Evolutionary conservation across 345 rosid species (phyloP).

Genomic region (Linum lewisii): DNA sequence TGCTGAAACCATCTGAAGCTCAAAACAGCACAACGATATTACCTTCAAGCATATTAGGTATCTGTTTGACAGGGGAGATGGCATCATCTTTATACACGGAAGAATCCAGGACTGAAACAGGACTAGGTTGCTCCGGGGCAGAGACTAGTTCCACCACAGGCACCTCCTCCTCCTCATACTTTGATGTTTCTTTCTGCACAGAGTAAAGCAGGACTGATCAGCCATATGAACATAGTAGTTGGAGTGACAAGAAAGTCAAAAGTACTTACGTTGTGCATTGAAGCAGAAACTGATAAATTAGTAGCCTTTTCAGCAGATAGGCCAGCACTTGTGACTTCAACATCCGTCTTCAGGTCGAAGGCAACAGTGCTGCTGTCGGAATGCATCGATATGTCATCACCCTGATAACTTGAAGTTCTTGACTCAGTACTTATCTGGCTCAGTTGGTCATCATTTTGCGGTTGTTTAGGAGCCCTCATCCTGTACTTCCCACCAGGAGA

Average conservation of each 20-base stretch:
- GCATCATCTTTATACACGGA: slow-evolving; percentile 48
- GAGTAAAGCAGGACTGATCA: slow-evolving; percentile 13
- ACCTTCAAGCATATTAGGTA: slow-evolving; percentile 30
- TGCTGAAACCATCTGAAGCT: neutral
- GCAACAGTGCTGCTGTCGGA: slow-evolving; percentile 35
- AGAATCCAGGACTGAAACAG: slow-evolving; percentile 74
- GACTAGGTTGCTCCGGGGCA: slow-evolving; percentile 70
- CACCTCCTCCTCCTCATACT: slow-evolving; percentile 37
- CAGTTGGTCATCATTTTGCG: slow-evolving; percentile 32
- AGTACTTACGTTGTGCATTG: slow-evolving; percentile 42
- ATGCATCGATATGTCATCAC: slow-evolving; percentile 36
- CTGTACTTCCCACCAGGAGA: slow-evolving; percentile 31
- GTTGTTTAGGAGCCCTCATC: slow-evolving; percentile 25
- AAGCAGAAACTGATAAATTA: slow-evolving; percentile 29
- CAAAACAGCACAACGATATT: slow-evolving; percentile 1
- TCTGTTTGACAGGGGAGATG: slow-evolving; percentile 52
- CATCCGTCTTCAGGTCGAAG: slow-evolving; percentile 26
- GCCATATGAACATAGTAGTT: slow-evolving; percentile 8
- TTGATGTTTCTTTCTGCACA: slow-evolving; percentile 40
- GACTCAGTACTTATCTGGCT: slow-evolving; percentile 37
- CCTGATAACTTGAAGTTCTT: slow-evolving; percentile 38
- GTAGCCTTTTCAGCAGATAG: slow-evolving; percentile 20
- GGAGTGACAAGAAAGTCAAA: slow-evolving; percentile 8
- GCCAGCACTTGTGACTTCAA: slow-evolving; percentile 28
- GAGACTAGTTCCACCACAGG: slow-evolving; percentile 29